Conservation (phyloP, 176 grass and related monocot genomes). For the Carex myosuroides region DNA sequence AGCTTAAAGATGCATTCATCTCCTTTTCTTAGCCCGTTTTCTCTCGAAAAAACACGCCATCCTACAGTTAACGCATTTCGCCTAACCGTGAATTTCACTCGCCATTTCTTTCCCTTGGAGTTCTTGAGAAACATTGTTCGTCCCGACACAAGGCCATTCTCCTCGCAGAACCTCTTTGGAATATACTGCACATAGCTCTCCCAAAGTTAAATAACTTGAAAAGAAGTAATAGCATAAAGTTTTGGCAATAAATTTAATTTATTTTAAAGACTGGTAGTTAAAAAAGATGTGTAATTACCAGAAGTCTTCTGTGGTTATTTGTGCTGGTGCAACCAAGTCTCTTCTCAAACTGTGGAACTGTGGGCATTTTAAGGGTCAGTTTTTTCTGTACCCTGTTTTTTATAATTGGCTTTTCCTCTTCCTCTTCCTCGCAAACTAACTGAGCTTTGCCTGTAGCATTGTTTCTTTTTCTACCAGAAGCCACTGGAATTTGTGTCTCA, state of each 20-base stretch:
- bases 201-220: background rate
- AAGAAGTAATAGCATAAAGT: background rate
- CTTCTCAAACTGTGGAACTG: conserved; percentile 11
- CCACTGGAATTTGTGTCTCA: background rate
- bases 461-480: background rate
- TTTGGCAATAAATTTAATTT: background rate
- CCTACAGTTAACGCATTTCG: background rate
- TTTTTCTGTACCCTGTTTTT: background rate
- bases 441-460: background rate
- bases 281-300: background rate
- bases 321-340: background rate
- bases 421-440: background rate
- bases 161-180: conserved; percentile 10
- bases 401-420: background rate
- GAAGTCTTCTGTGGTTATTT: background rate
- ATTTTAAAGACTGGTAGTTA: background rate
- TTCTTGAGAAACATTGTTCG: background rate
- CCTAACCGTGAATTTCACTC: background rate
- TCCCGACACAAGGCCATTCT: background rate
- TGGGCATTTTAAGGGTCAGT: background rate
- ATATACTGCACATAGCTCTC: background rate
- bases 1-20: conserved; percentile 13
- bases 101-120: background rate
- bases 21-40: background rate
- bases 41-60: background rate